Evolutionary conservation across 805 yeast species (phyloP).

Genomic region (Cyberlindnera meyerae): DNA sequence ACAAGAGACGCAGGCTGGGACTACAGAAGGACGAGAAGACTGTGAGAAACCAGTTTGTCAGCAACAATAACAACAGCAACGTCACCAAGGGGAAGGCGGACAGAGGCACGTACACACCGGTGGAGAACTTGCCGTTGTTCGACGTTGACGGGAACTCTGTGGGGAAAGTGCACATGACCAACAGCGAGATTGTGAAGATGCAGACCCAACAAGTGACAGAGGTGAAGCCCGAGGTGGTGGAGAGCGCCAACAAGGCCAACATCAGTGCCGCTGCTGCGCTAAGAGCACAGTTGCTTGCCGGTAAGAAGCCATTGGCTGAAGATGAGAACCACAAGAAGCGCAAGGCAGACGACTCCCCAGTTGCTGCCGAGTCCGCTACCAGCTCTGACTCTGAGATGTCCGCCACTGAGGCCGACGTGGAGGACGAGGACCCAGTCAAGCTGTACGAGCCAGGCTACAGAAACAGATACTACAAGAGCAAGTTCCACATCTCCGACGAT

Average conservation of each 20-base stretch:
- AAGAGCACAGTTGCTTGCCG: constrained; percentile 31
- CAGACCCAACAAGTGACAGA: constrained; percentile 35
- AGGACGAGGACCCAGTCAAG: constrained; percentile 49
- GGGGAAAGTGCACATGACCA: constrained; percentile 60
- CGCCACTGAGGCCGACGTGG: background rate
- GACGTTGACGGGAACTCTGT: constrained; percentile 71
- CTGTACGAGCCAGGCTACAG: constrained; percentile 86
- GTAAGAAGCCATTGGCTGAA: constrained; percentile 16
- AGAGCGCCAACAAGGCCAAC: constrained; percentile 33
- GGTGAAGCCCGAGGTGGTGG: constrained; percentile 20
- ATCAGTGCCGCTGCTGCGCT: constrained; percentile 44
- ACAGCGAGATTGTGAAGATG: constrained; percentile 65
- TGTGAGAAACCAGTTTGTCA: constrained; percentile 39
- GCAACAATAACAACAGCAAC: constrained; percentile 59
- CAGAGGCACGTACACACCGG: constrained; percentile 66
- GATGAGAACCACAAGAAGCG: constrained; percentile 22
- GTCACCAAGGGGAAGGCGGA: constrained; percentile 65
- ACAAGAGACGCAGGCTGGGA: constrained; percentile 50
- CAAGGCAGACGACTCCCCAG: constrained; percentile 11
- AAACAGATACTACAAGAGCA: constrained; percentile 71
- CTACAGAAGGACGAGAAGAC: constrained; percentile 40
- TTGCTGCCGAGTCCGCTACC: constrained; percentile 20
- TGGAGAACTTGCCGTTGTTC: constrained; percentile 69
- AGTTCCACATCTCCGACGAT: constrained; percentile 55
- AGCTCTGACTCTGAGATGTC: constrained; percentile 18